Percentiles rank a stretch among this genome's conserved stretches.
phyloP scores from a whole-genome alignment of 164 flowering plant species.

The Annona cherimola region DNA sequence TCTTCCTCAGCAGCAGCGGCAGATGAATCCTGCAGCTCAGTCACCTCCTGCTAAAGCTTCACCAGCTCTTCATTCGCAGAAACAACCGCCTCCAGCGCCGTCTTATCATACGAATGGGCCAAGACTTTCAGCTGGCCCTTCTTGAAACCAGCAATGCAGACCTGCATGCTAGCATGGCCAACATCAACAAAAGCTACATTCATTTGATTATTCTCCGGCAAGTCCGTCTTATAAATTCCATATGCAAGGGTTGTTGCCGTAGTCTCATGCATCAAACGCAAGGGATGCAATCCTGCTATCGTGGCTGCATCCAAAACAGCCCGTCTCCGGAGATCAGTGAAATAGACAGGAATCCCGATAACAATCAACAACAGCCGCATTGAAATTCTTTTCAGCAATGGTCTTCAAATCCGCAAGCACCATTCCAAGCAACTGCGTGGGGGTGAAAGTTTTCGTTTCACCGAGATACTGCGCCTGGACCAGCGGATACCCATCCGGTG shows the following conservation, averaged over 20 bases:
- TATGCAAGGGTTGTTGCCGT: slow-evolving; percentile 89
- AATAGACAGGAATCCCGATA: slow-evolving; percentile 91
- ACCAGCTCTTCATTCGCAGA: no score
- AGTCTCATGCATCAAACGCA: slow-evolving; percentile 72
- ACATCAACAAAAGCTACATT: slow-evolving; percentile 87
- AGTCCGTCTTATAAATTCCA: slow-evolving; percentile 91
- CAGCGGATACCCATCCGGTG: no score
- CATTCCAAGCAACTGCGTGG: slow-evolving; percentile 86
- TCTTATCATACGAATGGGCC: slow-evolving; percentile 75
- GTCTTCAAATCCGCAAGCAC: slow-evolving; percentile 67
- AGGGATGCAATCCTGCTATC: slow-evolving; percentile 84
- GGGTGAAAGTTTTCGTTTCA: slow-evolving; percentile 59
- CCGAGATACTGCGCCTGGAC: slow-evolving; percentile 75
- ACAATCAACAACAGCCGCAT: slow-evolving; percentile 94
- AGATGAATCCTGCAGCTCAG: no score
- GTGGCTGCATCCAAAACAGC: slow-evolving; percentile 90
- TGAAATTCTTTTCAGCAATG: slow-evolving; percentile 89
- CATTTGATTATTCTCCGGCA: slow-evolving; percentile 72
- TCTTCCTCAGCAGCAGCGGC: no score
- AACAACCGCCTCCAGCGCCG: no score
- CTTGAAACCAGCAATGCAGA: slow-evolving; percentile 81
- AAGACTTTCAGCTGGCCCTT: slow-evolving; percentile 75
- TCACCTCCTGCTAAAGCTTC: no score
- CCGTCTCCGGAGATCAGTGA: slow-evolving; percentile 86
- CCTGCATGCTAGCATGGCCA: slow-evolving; percentile 90